Base-by-base conservation (phyloP, 306 rosid species). In the Mimosa pudica region DNA sequence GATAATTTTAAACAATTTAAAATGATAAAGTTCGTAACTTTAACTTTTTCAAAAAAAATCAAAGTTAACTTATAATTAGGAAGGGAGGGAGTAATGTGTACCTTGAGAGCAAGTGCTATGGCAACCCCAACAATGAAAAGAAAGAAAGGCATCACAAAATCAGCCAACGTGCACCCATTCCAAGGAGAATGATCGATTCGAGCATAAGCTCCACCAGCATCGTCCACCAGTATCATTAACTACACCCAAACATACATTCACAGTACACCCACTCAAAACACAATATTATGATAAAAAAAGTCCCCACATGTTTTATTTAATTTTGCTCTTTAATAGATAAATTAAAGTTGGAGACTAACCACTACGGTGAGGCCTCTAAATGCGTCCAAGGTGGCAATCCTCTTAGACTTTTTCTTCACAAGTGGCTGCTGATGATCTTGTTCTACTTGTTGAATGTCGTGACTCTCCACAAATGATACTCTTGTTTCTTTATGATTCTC, bases 141-240 rank as follows among this genome's bases (percentile, higher is more conserved):
- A 87, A 92, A 94, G 87, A 94, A 94, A 60, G 98, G 98, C 97
- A 92, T 94, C 41, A 94, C 98, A 72, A 92, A 90, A 66, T 94
- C 98, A 0, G 98, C 97, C 83, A 90, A 85, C 6, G 98, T 94
- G 70, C 96, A 94, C n/a, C 98, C 97, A 66, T 94, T 92, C 97
- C 98, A 92, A 0, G 98, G 96, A 5, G 98, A 94, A 79, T 94
- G 98, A 70, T 94, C 98, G 52, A 94, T 94, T 7, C 89, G 85
- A 1, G 97, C 71, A 82, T 90, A 94, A 41, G 85, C 88, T 87
- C 74, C 98, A 16, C 97, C 98, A 73, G 88, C 98, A 77, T 92
- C 97, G 45, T 92, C 98, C 33, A 94, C 98, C 81, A 94, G 70
- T 79, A 94, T 68, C 98, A 94, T 94, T 64, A 94, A 78, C 98